Evolutionary conservation across 2,329 filamentous ascomycete species (phyloP).

Genomic region (Fusarium buharicum): DNA sequence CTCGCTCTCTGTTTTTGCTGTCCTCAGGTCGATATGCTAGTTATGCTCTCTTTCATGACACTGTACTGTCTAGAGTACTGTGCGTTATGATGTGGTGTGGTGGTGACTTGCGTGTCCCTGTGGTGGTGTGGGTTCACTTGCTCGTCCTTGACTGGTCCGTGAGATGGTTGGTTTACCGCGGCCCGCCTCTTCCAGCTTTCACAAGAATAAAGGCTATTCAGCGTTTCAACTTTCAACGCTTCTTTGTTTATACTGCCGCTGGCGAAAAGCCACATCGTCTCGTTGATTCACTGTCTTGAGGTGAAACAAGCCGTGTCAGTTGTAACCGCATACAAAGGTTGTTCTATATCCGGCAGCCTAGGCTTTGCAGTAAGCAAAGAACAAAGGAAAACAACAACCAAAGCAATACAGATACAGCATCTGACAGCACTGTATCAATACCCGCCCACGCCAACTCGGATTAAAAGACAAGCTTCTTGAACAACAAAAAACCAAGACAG

Average conservation of each 20-base stretch:
- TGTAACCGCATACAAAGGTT: constrained; percentile 11
- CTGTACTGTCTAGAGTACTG: background rate
- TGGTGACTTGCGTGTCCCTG: constrained; percentile 6
- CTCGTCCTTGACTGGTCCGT: constrained; percentile 33
- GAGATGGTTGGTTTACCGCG: constrained; percentile 19
- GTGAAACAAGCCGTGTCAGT: constrained; percentile 27
- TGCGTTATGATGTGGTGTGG: constrained; percentile 5
- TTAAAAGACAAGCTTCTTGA: constrained; percentile 10
- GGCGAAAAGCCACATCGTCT: constrained; percentile 1
- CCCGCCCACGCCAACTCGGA: background rate
- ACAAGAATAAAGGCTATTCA: constrained; percentile 26
- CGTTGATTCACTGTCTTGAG: constrained; percentile 16
- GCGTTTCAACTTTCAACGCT: constrained; percentile 45
- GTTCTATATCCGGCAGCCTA: background rate
- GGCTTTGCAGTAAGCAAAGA: constrained; percentile 18
- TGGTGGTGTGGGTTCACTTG: constrained; percentile 35
- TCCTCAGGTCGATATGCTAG: constrained; percentile 1
- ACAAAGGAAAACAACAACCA: constrained; percentile 7
- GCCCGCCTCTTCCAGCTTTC: constrained; percentile 28
- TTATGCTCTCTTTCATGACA: background rate
- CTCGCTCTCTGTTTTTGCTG: background rate
- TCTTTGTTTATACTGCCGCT: constrained; percentile 12
- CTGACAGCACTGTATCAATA: constrained; percentile 22
- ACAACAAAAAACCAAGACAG: constrained; percentile 2
- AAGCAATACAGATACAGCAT: background rate